Evolutionary conservation across 768 basidiomycete genomes (phyloP).

Genomic region (Lentinula edodes): DNA sequence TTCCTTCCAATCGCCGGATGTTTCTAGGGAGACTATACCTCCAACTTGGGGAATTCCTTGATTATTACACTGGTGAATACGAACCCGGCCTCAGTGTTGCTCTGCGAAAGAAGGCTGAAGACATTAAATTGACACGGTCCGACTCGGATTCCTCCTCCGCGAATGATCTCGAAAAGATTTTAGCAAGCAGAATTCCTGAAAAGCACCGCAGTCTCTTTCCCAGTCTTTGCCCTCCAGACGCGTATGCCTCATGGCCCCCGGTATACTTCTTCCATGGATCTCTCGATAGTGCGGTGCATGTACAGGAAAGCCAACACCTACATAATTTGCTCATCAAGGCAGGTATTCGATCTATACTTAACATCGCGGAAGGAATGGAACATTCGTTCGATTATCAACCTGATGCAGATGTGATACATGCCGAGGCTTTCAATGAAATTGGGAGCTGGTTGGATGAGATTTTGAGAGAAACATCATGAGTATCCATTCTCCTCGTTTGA

Average conservation of each 20-base stretch:
- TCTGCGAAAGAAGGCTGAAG: slow-evolving; percentile 26
- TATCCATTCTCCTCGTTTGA: neutral
- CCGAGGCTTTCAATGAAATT: slow-evolving; percentile 10
- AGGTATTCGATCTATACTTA: slow-evolving; percentile 21
- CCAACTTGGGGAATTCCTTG: slow-evolving; percentile 51
- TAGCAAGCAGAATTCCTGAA: slow-evolving; percentile 23
- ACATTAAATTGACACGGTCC: neutral
- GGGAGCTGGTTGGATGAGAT: slow-evolving; percentile 17
- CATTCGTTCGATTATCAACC: slow-evolving; percentile 34
- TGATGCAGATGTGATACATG: slow-evolving; percentile 22
- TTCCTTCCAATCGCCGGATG: slow-evolving; percentile 61
- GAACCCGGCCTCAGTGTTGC: slow-evolving; percentile 39
- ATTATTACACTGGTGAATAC: slow-evolving; percentile 52
- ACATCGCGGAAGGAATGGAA: slow-evolving; percentile 21
- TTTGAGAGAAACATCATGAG: neutral
- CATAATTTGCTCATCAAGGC: slow-evolving; percentile 17
- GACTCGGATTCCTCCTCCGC: neutral
- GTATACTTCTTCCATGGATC: slow-evolving; percentile 6
- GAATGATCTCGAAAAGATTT: neutral
- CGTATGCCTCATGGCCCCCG: slow-evolving; percentile 13
- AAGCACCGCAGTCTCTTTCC: slow-evolving; percentile 38
- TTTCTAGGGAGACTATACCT: slow-evolving; percentile 49
- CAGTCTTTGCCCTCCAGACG: slow-evolving; percentile 30
- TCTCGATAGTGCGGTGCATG: slow-evolving; percentile 1
- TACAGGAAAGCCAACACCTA: slow-evolving; percentile 25